Percentiles rank a stretch among this genome's conserved stretches.
Evolutionary conservation across 1,284 basidiomycete genomes (phyloP).

Genomic region (Ustilago nuda): DNA sequence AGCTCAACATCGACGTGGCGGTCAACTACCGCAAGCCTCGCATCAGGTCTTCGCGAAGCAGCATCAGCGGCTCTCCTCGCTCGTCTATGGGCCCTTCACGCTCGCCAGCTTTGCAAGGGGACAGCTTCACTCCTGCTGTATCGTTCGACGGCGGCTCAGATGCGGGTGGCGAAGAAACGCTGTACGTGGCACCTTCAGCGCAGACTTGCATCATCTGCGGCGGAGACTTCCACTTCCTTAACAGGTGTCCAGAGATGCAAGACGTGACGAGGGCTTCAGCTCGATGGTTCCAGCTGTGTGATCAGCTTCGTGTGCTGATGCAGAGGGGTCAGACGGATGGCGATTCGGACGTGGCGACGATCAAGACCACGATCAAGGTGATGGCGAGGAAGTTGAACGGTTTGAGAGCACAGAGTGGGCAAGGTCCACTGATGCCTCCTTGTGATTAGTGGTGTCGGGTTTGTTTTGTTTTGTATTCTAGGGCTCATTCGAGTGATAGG

Average conservation of each 20-base stretch:
- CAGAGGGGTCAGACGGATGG: constrained; percentile 24
- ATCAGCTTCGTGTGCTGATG: constrained; percentile 27
- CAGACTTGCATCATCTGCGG: constrained; percentile 49
- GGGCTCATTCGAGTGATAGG: not conserved
- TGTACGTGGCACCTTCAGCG: constrained; percentile 9
- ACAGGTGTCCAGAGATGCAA: constrained; percentile 40
- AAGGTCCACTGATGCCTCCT: constrained; percentile 21
- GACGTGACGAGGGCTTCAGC: constrained; percentile 26
- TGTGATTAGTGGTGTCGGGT: constrained; percentile 14
- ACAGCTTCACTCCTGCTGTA: constrained; percentile 3
- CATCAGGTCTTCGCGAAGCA: constrained; percentile 26
- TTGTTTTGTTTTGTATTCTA: not conserved
- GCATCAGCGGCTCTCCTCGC: constrained; percentile 26
- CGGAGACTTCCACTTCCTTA: constrained; percentile 44
- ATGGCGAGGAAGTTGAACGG: constrained; percentile 41
- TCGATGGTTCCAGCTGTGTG: constrained; percentile 42
- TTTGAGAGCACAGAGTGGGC: constrained; percentile 13
- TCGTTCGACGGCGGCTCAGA: constrained; percentile 1
- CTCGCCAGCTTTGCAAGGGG: constrained; percentile 15
- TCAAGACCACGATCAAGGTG: constrained; percentile 42
- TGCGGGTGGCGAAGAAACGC: constrained; percentile 9
- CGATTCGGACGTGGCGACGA: constrained; percentile 35
- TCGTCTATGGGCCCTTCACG: constrained; percentile 24
- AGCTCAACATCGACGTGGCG: constrained; percentile 33
- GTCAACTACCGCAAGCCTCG: constrained; percentile 34